Evolutionary conservation across 164 flowering plant genomes (phyloP).

Genomic region (Tinospora cordifolia): DNA sequence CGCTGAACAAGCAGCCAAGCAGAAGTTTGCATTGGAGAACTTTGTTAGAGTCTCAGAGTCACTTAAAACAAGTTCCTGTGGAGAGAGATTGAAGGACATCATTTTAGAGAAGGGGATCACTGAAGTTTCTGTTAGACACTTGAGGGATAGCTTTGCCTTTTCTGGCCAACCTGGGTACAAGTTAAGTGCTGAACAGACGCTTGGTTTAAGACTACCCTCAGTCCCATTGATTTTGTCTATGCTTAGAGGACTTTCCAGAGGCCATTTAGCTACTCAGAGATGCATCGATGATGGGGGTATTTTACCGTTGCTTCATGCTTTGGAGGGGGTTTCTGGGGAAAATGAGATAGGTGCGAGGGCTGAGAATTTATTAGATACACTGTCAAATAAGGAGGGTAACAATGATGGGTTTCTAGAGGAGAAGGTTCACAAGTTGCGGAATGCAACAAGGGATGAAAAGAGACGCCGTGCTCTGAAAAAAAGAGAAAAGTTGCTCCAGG

Average conservation of each 20-base stretch:
- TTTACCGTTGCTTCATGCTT: constrained; percentile 84
- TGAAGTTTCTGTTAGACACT: constrained; percentile 59
- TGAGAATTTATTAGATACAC: constrained; percentile 86
- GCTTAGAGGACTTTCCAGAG: constrained; percentile 92
- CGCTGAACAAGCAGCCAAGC: constrained; percentile 62
- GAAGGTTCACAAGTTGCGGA: constrained; percentile 62
- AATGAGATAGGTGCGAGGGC: constrained; percentile 98
- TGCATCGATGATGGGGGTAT: constrained; percentile 80
- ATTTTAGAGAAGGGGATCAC: constrained; percentile 83
- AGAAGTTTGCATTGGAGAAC: constrained; percentile 78
- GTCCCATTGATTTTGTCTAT: constrained; percentile 89
- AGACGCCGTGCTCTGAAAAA: constrained; percentile 73
- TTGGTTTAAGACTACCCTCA: constrained; percentile 71
- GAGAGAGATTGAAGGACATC: constrained; percentile 90
- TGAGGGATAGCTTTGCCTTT: constrained; percentile 69
- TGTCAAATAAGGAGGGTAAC: constrained; percentile 71
- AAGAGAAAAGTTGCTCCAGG: constrained; percentile 87
- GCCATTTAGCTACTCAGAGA: constrained; percentile 77
- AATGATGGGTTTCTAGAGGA: constrained; percentile 85
- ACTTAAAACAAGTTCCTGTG: constrained; percentile 91
- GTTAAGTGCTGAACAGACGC: constrained; percentile 67
- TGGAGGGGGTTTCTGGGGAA: constrained; percentile 93
- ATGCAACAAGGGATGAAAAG: constrained; percentile 95
- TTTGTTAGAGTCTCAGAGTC: constrained; percentile 98
- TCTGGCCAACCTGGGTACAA: constrained; percentile 69